Evolutionary conservation across 768 basidiomycete species (phyloP), one percentile per base, ranked within the genome.

Genomic region (Kwoniella dendrophila): DNA sequence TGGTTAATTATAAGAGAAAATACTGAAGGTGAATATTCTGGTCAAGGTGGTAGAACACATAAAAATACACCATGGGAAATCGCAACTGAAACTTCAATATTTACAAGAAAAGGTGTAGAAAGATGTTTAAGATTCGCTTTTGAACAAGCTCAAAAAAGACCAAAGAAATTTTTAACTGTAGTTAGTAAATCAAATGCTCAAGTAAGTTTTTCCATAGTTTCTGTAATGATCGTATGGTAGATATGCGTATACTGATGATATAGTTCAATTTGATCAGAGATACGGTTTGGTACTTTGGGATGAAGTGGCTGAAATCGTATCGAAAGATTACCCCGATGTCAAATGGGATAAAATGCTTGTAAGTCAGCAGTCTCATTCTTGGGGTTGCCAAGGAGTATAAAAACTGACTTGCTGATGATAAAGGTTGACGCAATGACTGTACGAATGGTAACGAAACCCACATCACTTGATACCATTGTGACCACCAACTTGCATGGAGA

Each of bases 1-100:
- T 85, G 84, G 77, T 77, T 83, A 56, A 84, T 84, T 30, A 82
- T 85, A 5, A 79, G 85, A 44, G 85, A 86, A 72, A 86, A 86
- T 67, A 83, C 82, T 10, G 85, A 86, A 66, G 85, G 85, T 49
- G 83, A 85, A 69, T 85, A 84, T 70, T 82, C 83, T 10, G 83
- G 63, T 76, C 83, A 69, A 78, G 84, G 58, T 66, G 80, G 73
- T 11, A 66, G 75, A 32, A 75, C 78, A 11, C 80, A 77, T 62
- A 47, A 45, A 5, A 76, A 74, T 4, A 70, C 66, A 38, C 64
- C 59, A 7, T 68, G 69, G 44, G 80, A 79, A 67, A 66, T 76
- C 24, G 80, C 67, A 18, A 56, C 59, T 80, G 68, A 82, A 58
- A 64, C 81, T 47, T 74, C 79, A 4, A 79, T 82, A 67, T 85